phyloP scores from a whole-genome alignment of 2,329 filamentous ascomycete genomes.

The Parastagonospora avenae region DNA sequence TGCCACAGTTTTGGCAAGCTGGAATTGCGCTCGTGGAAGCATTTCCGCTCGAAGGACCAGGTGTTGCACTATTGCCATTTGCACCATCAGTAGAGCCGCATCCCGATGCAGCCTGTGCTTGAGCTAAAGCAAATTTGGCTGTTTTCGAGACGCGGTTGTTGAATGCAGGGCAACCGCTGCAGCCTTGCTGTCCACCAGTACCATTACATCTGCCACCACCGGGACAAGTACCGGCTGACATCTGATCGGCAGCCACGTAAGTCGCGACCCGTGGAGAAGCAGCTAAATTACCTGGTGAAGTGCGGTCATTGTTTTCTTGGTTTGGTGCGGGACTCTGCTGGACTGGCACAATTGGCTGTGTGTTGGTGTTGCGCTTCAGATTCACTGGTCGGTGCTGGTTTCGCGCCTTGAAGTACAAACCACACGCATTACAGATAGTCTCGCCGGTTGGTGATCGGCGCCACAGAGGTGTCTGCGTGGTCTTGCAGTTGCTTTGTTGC shows the following conservation, averaged over 20 bases:
- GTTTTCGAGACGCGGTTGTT: conserved; percentile 95
- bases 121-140: conserved; percentile 68
- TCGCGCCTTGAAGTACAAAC: conserved; percentile 89
- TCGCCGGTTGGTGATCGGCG: conserved; percentile 88
- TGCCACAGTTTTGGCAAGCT: conserved; percentile 95
- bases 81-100: no score
- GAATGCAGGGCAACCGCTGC: conserved; percentile 93
- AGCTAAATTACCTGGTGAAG: conserved; percentile 46
- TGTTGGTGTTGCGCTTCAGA: conserved; percentile 73
- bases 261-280: conserved; percentile 60
- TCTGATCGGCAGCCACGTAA: conserved; percentile 78
- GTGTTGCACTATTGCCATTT: conserved; percentile 5
- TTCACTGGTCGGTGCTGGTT: conserved; percentile 91
- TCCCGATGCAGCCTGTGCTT: conserved; percentile 35
- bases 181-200: conserved; percentile 92
- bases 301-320: conserved; percentile 46
- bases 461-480: conserved; percentile 93
- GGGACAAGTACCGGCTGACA: conserved; percentile 84
- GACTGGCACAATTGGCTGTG: conserved; percentile 31
- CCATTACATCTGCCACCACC: conserved; percentile 95
- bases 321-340: conserved; percentile 49
- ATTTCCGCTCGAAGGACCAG: conserved; percentile 18
- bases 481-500: conserved; percentile 81
- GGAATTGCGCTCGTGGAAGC: conserved; percentile 66
- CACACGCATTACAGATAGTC: conserved; percentile 97